Percentiles rank a stretch among this genome's conserved stretches.
phyloP scores from a whole-genome alignment of 495 filamentous ascomycete genomes.

The Penicillium coffeae region DNA sequence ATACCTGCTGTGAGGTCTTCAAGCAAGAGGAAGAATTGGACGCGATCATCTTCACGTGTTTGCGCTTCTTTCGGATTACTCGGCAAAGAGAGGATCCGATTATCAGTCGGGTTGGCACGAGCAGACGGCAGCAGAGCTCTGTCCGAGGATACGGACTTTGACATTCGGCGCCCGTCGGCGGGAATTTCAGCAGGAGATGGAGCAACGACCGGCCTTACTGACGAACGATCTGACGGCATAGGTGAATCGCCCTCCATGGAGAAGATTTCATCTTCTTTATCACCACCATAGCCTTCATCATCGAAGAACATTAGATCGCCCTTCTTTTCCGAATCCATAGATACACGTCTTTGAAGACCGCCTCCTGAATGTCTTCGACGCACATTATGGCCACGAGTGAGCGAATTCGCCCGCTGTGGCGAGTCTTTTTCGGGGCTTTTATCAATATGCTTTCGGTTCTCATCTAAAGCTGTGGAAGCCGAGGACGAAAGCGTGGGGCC shows the following conservation, averaged over 20 bases:
- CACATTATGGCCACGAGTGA: constrained; percentile 28
- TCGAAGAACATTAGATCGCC: constrained; percentile 80
- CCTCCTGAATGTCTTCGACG: constrained; percentile 74
- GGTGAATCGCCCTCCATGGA: constrained; percentile 60
- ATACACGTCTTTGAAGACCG: constrained; percentile 64
- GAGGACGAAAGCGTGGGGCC: constrained; percentile 39
- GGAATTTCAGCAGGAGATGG: constrained; percentile 3
- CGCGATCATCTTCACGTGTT: constrained; percentile 61
- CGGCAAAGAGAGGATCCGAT: constrained; percentile 36
- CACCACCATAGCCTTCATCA: constrained; percentile 79
- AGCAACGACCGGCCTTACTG: constrained; percentile 5
- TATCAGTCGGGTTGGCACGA: constrained; percentile 5
- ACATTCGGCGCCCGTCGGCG: background rate
- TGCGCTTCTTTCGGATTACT: constrained; percentile 80
- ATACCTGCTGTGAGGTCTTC: constrained; percentile 97
- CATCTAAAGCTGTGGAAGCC: constrained; percentile 39
- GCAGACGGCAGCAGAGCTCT: constrained; percentile 5
- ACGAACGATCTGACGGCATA: constrained; percentile 7
- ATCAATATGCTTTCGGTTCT: constrained; percentile 32
- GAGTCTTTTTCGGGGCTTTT: constrained; percentile 27
- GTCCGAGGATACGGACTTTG: constrained; percentile 3
- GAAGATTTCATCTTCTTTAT: constrained; percentile 72
- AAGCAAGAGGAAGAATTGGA: constrained; percentile 90
- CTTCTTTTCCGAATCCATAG: constrained; percentile 54
- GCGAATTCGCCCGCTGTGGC: constrained; percentile 30